These are phyloP conservation scores for Coemansia sp. DNA, from an alignment of 192 early-diverging fungal species.

Conservation along the genomic window DNA sequence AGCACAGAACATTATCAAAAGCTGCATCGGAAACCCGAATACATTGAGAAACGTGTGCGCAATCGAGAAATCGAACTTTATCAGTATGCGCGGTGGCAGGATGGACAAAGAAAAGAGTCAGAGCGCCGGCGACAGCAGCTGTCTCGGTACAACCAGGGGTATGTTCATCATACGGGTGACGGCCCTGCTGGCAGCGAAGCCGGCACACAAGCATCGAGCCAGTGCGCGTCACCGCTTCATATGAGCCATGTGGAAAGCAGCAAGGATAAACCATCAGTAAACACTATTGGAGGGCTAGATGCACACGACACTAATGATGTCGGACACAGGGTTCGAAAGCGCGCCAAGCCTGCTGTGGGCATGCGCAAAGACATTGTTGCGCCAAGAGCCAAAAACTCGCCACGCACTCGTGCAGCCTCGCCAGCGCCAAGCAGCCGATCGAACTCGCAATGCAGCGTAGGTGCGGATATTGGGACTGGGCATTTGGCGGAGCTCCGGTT, in stretches of 20 bases:
- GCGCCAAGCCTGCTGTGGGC: constrained; percentile 3
- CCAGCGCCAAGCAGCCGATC: constrained; percentile 5
- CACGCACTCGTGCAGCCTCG: constrained; percentile 1
- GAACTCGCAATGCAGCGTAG: neutral
- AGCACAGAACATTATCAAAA: constrained; percentile 35
- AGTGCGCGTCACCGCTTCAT: constrained; percentile 14
- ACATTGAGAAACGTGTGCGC: constrained; percentile 43
- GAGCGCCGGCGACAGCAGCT: constrained; percentile 14
- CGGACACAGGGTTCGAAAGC: neutral
- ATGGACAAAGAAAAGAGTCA: constrained; percentile 22
- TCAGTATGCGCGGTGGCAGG: constrained; percentile 49
- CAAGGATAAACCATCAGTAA: neutral
- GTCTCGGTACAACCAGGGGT: constrained; percentile 4
- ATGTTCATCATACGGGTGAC: constrained; percentile 6
- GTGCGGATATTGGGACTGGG: neutral
- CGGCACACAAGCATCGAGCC: constrained; percentile 15
- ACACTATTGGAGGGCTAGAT: neutral
- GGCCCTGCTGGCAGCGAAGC: constrained; percentile 7
- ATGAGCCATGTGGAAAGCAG: neutral
- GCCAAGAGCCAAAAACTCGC: neutral
- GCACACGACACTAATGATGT: neutral
- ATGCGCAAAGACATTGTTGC: constrained; percentile 1
- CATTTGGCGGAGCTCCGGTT: neutral
- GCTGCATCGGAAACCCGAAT: constrained; percentile 49
- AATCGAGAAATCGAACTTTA: constrained; percentile 53